phyloP scores from a whole-genome alignment of 2,329 filamentous ascomycete genomes.

The Aspergillus calidoustus region DNA sequence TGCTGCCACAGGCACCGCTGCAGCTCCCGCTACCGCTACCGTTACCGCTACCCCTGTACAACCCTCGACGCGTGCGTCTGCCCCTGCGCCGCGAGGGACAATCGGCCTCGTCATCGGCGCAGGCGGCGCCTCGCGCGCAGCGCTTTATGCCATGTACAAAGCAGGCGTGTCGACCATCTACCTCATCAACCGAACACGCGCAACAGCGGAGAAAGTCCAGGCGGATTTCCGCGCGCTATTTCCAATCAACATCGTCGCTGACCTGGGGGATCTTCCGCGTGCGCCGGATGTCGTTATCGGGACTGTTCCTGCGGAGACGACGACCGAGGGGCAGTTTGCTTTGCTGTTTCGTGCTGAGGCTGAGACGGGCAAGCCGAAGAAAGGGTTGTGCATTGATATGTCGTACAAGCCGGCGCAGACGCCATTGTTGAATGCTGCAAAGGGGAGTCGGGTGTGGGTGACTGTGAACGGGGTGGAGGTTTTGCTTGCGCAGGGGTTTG shows the following conservation, averaged over 20 bases:
- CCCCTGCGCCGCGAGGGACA: neutral
- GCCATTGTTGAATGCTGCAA: neutral
- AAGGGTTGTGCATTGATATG: neutral
- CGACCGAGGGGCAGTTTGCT: neutral
- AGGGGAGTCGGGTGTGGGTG: constrained; percentile 19
- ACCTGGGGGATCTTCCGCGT: neutral
- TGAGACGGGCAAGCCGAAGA: neutral
- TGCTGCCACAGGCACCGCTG: too few relatives aligned
- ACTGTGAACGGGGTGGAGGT: constrained; percentile 32
- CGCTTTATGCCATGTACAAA: constrained; percentile 5
- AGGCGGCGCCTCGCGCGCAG: constrained; percentile 7
- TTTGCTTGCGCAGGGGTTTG: constrained; percentile 30
- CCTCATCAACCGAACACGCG: neutral
- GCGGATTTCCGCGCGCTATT: neutral
- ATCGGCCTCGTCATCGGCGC: constrained; percentile 13
- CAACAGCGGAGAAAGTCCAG: neutral
- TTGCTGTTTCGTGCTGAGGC: neutral
- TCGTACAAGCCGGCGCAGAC: neutral
- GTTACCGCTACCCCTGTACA: too few relatives aligned
- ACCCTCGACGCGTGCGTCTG: too few relatives aligned
- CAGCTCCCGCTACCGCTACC: neutral
- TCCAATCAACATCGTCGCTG: neutral
- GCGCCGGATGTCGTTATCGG: neutral
- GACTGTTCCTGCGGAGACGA: neutral
- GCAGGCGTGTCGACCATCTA: neutral